Evolutionary conservation across 2,329 filamentous ascomycete genomes (phyloP), one percentile per base, ranked within the genome.

Genomic region (Malbranchea zuffiana): DNA sequence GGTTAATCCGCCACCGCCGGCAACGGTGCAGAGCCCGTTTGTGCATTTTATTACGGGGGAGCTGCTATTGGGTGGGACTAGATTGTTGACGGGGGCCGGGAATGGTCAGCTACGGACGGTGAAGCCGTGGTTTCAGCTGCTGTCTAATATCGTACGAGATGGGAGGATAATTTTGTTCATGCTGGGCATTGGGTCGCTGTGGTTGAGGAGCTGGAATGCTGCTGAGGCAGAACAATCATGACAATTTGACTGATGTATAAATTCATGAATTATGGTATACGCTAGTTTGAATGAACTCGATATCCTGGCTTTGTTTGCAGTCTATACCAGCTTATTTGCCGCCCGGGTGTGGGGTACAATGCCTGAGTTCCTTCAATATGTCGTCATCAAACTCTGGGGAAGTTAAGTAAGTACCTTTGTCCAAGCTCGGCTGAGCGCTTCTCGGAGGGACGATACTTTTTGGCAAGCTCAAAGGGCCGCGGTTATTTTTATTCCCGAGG

Each of bases 11-110:
- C 63, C 63, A 3, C 59, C 61, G 21, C 63, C 63, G 17, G 59
- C 63, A 8, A 65, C 62, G 15, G 60, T 52, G 16, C 59, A 60
- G 48, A 66, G 61, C 34, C 63, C 63, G 7, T 66, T 64, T 40
- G 33, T 60, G 24, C 51, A 63, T n/a, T 67, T 68, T 41, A 49
- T 61, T 21, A 67, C 61, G n/a, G 64, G 61, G 6, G 64, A 68
- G 47, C 32, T 67, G 42, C 36, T 66, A 21, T 45, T 68, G 39
- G 55, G 54, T 34, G 56, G 56, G 13, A 50, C 57, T 11, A 53
- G 61, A 46, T 48, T 61, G 21, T 43, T 60, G 37, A 40, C 51
- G 21, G 50, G 47, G 39, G 49, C 40, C 45, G 50, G 44, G 49
- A 48, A 7, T 44, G 48, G 42, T 44, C 50, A 48, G 5, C 32